Evolutionary conservation across 306 rosid species (phyloP), one percentile per base, ranked within the genome.

Genomic region (Pyrus pyrifolia): DNA sequence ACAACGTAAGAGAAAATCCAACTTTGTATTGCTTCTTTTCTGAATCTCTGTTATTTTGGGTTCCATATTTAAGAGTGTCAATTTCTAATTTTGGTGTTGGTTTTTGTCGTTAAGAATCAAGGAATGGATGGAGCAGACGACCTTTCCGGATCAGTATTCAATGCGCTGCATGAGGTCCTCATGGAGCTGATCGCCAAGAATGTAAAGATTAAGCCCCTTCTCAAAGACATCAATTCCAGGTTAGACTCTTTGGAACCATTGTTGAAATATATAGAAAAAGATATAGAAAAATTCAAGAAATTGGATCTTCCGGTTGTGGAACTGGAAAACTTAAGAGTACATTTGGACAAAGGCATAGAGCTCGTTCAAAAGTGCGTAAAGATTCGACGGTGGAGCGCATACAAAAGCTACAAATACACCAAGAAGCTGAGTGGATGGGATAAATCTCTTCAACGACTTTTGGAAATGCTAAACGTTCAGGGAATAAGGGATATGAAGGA

Each of bases 371-470:
- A 31, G 49, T 74, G 78, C 46, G 29, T 38, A 1, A 31, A 74
- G 59, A 55, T 30, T 74, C 45, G 22, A 0, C 11, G 29, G 14
- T 30, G 71, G 51, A 5, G 8, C 8, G 0, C 46, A 21, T 21
- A 19, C 23, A 29, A 63, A 25, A 25, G 22, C 62, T 27, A 30
- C 45, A 74, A 64, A 46, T 63, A 49, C 23, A n/a, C 71, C 23
- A 63, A 74, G 10, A 9, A 83, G 22, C 90, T 91, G 71, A 45
- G 68, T 31, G 78, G 9, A 0, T 80, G 86, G 79, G 80, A 88
- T 15, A 14, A 42, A 3, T 33, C 59, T 0, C 81, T 87, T 23
- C 0, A 0, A 0, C 18, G 35, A 11, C 80, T 67, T 53, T 67
- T 87, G 63, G 21, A 30, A 11, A 3, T 70, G 0, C 13, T 87